These are phyloP conservation scores for Cornus kousa DNA, from an alignment of 148 eudicot genomes.

Conservation along the genomic window DNA sequence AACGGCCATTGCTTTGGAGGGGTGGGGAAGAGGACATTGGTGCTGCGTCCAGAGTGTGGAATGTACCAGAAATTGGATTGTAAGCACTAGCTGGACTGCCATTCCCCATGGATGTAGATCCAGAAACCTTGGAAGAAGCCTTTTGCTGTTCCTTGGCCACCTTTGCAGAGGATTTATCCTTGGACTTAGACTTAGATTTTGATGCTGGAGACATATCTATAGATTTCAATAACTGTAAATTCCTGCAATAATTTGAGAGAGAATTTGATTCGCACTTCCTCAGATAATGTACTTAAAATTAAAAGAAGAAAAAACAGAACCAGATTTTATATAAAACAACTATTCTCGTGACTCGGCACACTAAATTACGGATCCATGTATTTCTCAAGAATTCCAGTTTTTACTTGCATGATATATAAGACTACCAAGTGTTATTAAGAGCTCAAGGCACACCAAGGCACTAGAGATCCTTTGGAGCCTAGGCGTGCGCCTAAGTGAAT, in stretches of 20 bases:
- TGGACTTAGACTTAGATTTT: neutral
- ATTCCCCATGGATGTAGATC: neutral
- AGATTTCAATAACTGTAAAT: too few relatives aligned
- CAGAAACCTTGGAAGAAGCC: neutral
- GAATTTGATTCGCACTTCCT: neutral
- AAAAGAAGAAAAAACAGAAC: too few relatives aligned
- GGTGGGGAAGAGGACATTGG: neutral
- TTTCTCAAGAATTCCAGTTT: too few relatives aligned
- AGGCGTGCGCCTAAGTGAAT: too few relatives aligned
- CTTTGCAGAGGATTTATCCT: neutral
- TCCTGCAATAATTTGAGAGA: neutral
- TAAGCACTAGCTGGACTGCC: neutral
- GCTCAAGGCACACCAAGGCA: too few relatives aligned
- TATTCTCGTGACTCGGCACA: neutral
- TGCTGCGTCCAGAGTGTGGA: neutral
- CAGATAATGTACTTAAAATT: too few relatives aligned
- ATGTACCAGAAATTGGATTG: neutral
- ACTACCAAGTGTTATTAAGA: too few relatives aligned
- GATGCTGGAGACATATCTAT: neutral
- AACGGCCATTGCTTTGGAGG: neutral
- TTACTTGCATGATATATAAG: neutral
- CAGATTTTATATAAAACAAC: too few relatives aligned
- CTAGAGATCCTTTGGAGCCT: too few relatives aligned
- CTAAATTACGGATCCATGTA: neutral
- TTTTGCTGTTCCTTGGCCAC: neutral